phyloP scores from a whole-genome alignment of 768 basidiomycete genomes.

The Lactarius akahatsu region DNA sequence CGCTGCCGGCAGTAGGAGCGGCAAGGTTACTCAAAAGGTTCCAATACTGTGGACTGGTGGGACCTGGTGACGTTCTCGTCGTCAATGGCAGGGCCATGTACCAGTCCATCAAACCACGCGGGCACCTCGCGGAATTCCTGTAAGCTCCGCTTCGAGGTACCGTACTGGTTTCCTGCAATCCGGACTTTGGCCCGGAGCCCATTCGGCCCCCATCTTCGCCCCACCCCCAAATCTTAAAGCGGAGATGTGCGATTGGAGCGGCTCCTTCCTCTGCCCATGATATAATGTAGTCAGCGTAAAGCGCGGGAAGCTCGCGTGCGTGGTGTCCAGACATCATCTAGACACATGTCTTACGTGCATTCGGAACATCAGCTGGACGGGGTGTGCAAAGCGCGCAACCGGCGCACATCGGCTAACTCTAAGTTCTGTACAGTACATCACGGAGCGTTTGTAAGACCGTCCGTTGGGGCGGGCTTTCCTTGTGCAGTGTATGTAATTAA shows the following conservation, averaged over 20 bases:
- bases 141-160: conserved; percentile 25
- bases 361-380: conserved; percentile 10
- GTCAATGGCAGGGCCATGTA: conserved; percentile 13
- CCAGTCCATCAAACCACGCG: conserved; percentile 24
- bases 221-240: neutral
- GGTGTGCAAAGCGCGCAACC: conserved; percentile 13
- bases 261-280: neutral
- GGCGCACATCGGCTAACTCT: conserved; percentile 11
- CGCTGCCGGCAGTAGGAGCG: conserved; percentile 1
- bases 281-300: neutral
- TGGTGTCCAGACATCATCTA: neutral
- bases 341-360: conserved; percentile 21
- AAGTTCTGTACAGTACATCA: neutral
- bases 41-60: conserved; percentile 15
- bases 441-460: conserved; percentile 4
- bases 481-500: neutral
- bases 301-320: neutral
- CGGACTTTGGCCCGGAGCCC: neutral
- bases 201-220: neutral
- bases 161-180: neutral
- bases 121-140: conserved; percentile 24
- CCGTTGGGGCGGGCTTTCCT: neutral
- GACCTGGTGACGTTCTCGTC: conserved; percentile 19
- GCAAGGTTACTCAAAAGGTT: conserved; percentile 20
- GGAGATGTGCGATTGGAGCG: conserved; percentile 3